Evolutionary conservation across 2,329 filamentous ascomycete genomes (phyloP).

Genomic region (Sporothrix dimorphospora): DNA sequence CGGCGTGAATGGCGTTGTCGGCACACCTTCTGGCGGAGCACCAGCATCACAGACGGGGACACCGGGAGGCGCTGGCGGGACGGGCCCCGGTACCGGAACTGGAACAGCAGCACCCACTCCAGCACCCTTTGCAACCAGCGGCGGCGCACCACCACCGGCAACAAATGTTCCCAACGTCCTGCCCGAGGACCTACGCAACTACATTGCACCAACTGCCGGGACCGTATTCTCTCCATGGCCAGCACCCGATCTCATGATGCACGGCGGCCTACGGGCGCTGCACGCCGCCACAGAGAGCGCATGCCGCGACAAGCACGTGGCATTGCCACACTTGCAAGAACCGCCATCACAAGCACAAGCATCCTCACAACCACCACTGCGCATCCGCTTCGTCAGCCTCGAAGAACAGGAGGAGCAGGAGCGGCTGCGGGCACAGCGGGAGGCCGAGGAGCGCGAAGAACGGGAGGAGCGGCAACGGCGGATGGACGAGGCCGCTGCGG

Average conservation of each 20-base stretch:
- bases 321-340: not conserved
- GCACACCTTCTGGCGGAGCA: not conserved
- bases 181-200: slow-evolving; percentile 53
- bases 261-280: slow-evolving; percentile 67
- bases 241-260: slow-evolving; percentile 67
- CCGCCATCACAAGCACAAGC: slow-evolving; percentile 19
- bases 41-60: slow-evolving; percentile 14
- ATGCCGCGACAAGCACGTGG: not conserved
- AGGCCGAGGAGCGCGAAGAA: slow-evolving; percentile 46
- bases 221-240: slow-evolving; percentile 79
- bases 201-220: slow-evolving; percentile 59
- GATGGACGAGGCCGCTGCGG: slow-evolving; percentile 48
- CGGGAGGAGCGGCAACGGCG: slow-evolving; percentile 50
- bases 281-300: slow-evolving; percentile 53
- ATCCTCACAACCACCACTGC: slow-evolving; percentile 62
- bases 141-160: slow-evolving; percentile 25
- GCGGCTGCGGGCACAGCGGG: slow-evolving; percentile 49
- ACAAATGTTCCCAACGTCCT: slow-evolving; percentile 45
- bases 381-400: slow-evolving; percentile 39
- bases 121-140: slow-evolving; percentile 39
- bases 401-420: slow-evolving; percentile 61
- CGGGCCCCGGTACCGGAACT: slow-evolving; percentile 28
- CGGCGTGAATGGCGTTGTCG: slow-evolving; percentile 1
- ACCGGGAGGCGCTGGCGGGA: slow-evolving; percentile 1
- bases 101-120: slow-evolving; percentile 35